These are phyloP conservation scores for Camelina sativa DNA, from an alignment of 345 rosid species.

Conservation along the genomic window DNA sequence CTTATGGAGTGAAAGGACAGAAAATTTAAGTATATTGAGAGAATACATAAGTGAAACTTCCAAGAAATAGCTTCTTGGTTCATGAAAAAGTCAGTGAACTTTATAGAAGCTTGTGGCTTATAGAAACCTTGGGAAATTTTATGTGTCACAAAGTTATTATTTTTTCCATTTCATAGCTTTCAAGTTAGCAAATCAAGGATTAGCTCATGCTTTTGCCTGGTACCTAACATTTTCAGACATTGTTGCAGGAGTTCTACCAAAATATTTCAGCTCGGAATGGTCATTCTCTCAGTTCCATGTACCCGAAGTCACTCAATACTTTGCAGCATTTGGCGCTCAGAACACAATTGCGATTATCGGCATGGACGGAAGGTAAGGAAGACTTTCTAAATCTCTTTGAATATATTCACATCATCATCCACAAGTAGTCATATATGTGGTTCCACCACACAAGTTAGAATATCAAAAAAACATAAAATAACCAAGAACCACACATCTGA, in stretches of 20 bases:
- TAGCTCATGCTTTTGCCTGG: conserved; percentile 19
- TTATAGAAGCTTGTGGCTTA: not conserved
- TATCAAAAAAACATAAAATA: conserved; percentile 5
- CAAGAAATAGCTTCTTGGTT: conserved; percentile 5
- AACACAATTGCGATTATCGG: conserved; percentile 74
- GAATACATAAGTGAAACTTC: not conserved
- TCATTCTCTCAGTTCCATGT: conserved; percentile 89
- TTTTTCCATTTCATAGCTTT: not conserved
- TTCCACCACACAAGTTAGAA: conserved; percentile 8
- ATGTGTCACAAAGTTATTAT: not conserved
- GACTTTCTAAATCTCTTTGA: conserved; percentile 10
- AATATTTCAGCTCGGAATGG: conserved; percentile 97
- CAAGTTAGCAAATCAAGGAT: not conserved
- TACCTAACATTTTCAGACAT: conserved; percentile 9
- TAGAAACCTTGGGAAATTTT: not conserved
- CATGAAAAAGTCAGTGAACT: conserved; percentile 2
- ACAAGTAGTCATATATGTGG: not conserved
- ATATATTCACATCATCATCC: conserved; percentile 6
- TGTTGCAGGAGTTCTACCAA: conserved; percentile 79
- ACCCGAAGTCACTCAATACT: conserved; percentile 72
- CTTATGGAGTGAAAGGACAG: not conserved
- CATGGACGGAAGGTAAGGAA: conserved; percentile 79
- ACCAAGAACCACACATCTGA: conserved; percentile 2
- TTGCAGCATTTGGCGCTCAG: conserved; percentile 84
- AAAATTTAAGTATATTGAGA: not conserved